Evolutionary conservation across 2,329 filamentous ascomycete species (phyloP).

Genomic region (Neopestalotiopsis sp.): DNA sequence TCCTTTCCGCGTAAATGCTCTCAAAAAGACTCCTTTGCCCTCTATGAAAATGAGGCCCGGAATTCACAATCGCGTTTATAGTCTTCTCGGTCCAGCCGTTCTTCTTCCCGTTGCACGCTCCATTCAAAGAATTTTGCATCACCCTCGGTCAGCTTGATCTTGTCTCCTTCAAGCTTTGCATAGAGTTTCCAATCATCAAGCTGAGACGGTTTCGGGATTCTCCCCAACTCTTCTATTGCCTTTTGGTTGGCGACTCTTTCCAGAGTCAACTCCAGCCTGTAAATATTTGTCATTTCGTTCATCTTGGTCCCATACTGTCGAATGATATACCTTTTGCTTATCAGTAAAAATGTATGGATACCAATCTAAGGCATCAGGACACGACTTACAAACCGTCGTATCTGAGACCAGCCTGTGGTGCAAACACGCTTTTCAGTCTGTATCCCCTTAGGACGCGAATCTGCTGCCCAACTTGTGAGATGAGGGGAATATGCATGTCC

Average conservation of each 20-base stretch:
- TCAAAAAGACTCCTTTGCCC: not conserved
- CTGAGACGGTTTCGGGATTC: conserved; percentile 58
- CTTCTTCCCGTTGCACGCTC: conserved; percentile 38
- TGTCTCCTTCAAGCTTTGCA: conserved; percentile 49
- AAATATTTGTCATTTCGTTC: conserved; percentile 43
- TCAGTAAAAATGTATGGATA: not conserved
- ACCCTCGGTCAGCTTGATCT: conserved; percentile 44
- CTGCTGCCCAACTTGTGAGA: conserved; percentile 53
- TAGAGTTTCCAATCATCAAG: conserved; percentile 61
- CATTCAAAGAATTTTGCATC: conserved; percentile 46
- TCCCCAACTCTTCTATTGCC: conserved; percentile 45
- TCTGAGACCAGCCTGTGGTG: conserved; percentile 56
- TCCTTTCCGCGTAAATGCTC: too few relatives aligned
- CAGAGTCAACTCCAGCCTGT: conserved; percentile 51
- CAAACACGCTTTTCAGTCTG: conserved; percentile 53
- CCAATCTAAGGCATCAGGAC: not conserved
- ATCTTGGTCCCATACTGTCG: conserved; percentile 51
- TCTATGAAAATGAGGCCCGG: conserved; percentile 25
- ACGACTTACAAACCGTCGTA: conserved; percentile 61
- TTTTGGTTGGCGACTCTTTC: conserved; percentile 48
- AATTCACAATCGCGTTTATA: conserved; percentile 25
- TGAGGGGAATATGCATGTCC: conserved; percentile 54
- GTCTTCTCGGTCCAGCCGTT: conserved; percentile 31
- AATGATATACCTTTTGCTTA: conserved; percentile 51
- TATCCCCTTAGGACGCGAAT: conserved; percentile 60